phyloP scores from a whole-genome alignment of 495 filamentous ascomycete genomes.

The Penicillium cataractarum region DNA sequence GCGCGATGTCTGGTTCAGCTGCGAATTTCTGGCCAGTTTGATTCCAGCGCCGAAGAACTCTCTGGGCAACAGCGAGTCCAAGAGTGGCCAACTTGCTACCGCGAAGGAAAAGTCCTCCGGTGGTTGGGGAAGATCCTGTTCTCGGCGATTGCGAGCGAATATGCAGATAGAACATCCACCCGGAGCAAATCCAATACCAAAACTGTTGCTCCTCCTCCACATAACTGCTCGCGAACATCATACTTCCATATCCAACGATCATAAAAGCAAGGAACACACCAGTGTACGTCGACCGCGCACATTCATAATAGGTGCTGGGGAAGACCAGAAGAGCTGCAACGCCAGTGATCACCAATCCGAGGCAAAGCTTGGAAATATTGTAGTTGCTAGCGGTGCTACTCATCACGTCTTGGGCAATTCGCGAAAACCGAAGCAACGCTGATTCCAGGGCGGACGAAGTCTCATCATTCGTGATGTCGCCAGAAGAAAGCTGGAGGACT shows the following conservation, averaged over 20 bases:
- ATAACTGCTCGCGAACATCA: slow-evolving; percentile 98
- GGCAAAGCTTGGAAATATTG: slow-evolving; percentile 61
- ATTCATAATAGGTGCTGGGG: slow-evolving; percentile 25
- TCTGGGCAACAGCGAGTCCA: slow-evolving; percentile 47
- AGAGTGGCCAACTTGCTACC: slow-evolving; percentile 21
- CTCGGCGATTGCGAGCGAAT: slow-evolving; percentile 46
- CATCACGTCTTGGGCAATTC: slow-evolving; percentile 71
- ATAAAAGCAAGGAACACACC: slow-evolving; percentile 38
- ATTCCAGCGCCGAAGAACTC: slow-evolving; percentile 81
- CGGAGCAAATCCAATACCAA: slow-evolving; percentile 90
- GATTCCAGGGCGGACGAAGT: slow-evolving; percentile 22
- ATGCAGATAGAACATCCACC: slow-evolving; percentile 71
- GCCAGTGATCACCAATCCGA: slow-evolving; percentile 55
- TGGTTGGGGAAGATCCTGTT: not conserved
- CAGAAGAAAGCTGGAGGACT: slow-evolving; percentile 27
- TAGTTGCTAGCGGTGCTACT: slow-evolving; percentile 92
- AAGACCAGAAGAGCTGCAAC: slow-evolving; percentile 45
- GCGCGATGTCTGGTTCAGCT: slow-evolving; percentile 82
- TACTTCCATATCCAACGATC: slow-evolving; percentile 65
- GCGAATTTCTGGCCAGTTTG: slow-evolving; percentile 96
- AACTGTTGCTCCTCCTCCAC: slow-evolving; percentile 98
- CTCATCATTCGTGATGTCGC: slow-evolving; percentile 5
- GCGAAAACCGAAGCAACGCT: slow-evolving; percentile 59
- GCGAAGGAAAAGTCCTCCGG: not conserved
- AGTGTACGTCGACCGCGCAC: slow-evolving; percentile 25